Evolutionary conservation across 78 protist species (phyloP).

Genomic region (Dictyostelium capitatum): DNA sequence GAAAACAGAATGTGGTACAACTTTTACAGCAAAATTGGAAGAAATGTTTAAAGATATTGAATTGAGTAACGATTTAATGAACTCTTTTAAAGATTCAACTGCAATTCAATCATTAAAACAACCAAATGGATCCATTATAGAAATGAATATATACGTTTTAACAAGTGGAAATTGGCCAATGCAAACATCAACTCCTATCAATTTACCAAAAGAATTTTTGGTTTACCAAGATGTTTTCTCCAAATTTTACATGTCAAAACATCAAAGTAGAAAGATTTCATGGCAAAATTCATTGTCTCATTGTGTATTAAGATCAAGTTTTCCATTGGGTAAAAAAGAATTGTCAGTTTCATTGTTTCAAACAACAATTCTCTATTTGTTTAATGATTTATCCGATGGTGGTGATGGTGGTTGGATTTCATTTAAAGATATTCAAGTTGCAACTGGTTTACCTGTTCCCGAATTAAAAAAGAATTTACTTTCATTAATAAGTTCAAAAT

Average conservation of each 20-base stretch:
- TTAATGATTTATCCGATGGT: slow-evolving; percentile 68
- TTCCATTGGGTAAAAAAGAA: slow-evolving; percentile 87
- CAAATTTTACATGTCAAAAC: slow-evolving; percentile 88
- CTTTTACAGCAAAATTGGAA: slow-evolving; percentile 94
- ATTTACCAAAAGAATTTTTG: slow-evolving; percentile 79
- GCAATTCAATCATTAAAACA: neutral
- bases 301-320: slow-evolving; percentile 81
- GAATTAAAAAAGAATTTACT: slow-evolving; percentile 90
- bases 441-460: slow-evolving; percentile 57
- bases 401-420: slow-evolving; percentile 42
- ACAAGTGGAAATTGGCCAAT: slow-evolving; percentile 95
- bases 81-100: slow-evolving; percentile 39
- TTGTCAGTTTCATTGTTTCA: slow-evolving; percentile 91
- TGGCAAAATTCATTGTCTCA: slow-evolving; percentile 92
- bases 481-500: slow-evolving; percentile 87
- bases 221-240: slow-evolving; percentile 85
- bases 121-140: slow-evolving; percentile 19
- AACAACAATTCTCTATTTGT: slow-evolving; percentile 88
- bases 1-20: slow-evolving; percentile 95
- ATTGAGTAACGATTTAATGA: slow-evolving; percentile 81
- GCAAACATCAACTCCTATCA: slow-evolving; percentile 52
- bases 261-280: slow-evolving; percentile 81
- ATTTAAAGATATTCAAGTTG: slow-evolving; percentile 43
- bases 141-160: slow-evolving; percentile 91
- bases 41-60: slow-evolving; percentile 98